Conservation (phyloP, 495 filamentous ascomycete species). For the Penicillium riverlandense region DNA sequence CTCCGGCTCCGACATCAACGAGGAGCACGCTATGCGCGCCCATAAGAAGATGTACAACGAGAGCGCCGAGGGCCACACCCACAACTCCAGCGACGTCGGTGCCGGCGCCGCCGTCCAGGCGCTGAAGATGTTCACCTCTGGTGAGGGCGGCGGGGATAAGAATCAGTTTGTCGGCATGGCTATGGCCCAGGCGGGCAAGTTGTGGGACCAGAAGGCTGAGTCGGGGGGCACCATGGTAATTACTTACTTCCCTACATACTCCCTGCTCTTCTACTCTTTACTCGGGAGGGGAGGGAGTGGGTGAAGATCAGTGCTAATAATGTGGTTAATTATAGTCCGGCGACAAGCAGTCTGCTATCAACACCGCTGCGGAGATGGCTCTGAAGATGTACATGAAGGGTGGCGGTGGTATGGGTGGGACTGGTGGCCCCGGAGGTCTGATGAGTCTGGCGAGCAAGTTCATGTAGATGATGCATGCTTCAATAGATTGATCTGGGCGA, state of each 20-base stretch:
- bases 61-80: constrained; percentile 19
- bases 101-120: constrained; percentile 61
- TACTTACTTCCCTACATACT: constrained; percentile 9
- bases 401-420: constrained; percentile 39
- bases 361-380: constrained; percentile 55
- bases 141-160: constrained; percentile 38
- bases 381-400: constrained; percentile 64
- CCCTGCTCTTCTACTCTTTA: constrained; percentile 1
- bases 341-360: constrained; percentile 56
- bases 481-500: too few species aligned
- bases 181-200: constrained; percentile 58
- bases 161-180: constrained; percentile 60
- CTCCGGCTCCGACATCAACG: constrained; percentile 44
- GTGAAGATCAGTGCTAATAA: constrained; percentile 7
- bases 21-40: constrained; percentile 44
- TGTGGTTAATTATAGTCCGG: constrained; percentile 22
- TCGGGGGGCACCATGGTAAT: constrained; percentile 42
- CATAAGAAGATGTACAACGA: constrained; percentile 51
- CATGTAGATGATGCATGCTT: constrained; percentile 9
- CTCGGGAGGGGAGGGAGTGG: neutral
- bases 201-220: constrained; percentile 52
- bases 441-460: constrained; percentile 55
- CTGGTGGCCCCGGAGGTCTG: constrained; percentile 41
- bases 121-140: constrained; percentile 55
- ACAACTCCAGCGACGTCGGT: constrained; percentile 41